Base-by-base conservation (phyloP, 2,329 filamentous ascomycete species). In the Pleomassaria siparia region DNA sequence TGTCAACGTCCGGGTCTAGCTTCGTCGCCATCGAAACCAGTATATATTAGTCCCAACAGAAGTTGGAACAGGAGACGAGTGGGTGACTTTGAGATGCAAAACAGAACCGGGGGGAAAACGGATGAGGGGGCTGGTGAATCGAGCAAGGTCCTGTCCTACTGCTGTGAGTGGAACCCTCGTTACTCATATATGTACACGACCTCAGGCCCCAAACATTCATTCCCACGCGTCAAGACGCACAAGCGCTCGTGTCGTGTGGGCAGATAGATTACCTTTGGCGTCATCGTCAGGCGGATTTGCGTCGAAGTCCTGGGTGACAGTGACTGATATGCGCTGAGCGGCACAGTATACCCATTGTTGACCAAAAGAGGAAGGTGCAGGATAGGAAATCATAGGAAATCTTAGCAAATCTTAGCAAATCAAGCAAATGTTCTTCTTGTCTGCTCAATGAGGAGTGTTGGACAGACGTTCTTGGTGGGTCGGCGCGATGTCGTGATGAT, bases 261-360 rank as follows among this genome's bases (percentile, higher is more conserved):
- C n/a, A 41, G 16, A 15, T 16, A 29, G 10, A 40, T 18, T 16
- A 3, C 4, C 10, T 40, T 29, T 47, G 54, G 61, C 63, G 63
- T 58, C 62, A 66, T 66, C 52, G 54, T 46, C 51, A 56, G 40
- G 46, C 45, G 30, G 16, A 44, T 53, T 60, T 58, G 60, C 60
- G 59, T 55, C 49, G 43, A 15, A 53, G 58, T 40, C 60, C 60
- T 64, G 56, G 58, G 49, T 59, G 60, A 55, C 60, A n/a, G n/a
- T n/a, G n/a, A n/a, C n/a, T n/a, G n/a, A n/a, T n/a, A 61, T 59
- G 51, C 25, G 50, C 30, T 24, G 25, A 40, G 37, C 28, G 37
- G 37, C 25, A 26, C 37, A 5, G 37, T 18, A 24, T 24, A n/a
- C 26, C 22, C 37, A 40, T 9, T 45, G 36, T 20, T 20, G 13